phyloP scores from a whole-genome alignment of 2,329 filamentous ascomycete genomes.

The Sphaerulina vaccinii region DNA sequence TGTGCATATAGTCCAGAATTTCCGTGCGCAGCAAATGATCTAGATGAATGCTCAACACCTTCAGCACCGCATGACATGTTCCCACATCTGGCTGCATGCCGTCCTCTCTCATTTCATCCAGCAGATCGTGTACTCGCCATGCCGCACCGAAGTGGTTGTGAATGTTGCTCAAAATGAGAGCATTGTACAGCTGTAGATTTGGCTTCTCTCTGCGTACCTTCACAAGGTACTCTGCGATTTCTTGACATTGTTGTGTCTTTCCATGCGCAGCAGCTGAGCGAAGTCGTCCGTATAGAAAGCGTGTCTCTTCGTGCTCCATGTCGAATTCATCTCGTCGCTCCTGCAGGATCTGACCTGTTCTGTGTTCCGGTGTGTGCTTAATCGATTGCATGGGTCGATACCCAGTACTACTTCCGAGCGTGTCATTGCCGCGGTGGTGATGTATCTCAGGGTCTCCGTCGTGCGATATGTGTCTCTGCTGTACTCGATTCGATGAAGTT shows the following conservation, averaged over 20 bases:
- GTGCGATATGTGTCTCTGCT: neutral
- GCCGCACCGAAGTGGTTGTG: conserved; percentile 65
- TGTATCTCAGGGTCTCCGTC: neutral
- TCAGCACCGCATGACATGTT: conserved; percentile 70
- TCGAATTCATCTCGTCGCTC: neutral
- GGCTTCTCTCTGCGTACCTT: conserved; percentile 55
- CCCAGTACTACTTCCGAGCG: neutral
- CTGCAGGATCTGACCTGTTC: no score
- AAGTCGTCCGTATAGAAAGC: conserved; percentile 51
- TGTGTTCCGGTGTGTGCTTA: neutral
- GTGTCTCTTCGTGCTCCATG: conserved; percentile 23
- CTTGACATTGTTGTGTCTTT: conserved; percentile 42
- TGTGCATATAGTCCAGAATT: conserved; percentile 71
- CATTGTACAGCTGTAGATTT: conserved; percentile 66
- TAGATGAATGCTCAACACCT: conserved; percentile 77
- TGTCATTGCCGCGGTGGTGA: neutral
- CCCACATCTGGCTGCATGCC: conserved; percentile 63
- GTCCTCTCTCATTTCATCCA: conserved; percentile 68
- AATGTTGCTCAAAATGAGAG: conserved; percentile 70
- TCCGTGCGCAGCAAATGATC: conserved; percentile 74
- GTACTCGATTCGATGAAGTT: neutral
- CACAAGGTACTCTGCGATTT: conserved; percentile 60
- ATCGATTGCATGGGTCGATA: neutral
- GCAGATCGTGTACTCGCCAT: conserved; percentile 59
- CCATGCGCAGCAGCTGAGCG: conserved; percentile 42